Evolutionary conservation across 1,284 basidiomycete species (phyloP), one percentile per base, ranked within the genome.

Genomic region (Apiotrichum akiyoshidainum): DNA sequence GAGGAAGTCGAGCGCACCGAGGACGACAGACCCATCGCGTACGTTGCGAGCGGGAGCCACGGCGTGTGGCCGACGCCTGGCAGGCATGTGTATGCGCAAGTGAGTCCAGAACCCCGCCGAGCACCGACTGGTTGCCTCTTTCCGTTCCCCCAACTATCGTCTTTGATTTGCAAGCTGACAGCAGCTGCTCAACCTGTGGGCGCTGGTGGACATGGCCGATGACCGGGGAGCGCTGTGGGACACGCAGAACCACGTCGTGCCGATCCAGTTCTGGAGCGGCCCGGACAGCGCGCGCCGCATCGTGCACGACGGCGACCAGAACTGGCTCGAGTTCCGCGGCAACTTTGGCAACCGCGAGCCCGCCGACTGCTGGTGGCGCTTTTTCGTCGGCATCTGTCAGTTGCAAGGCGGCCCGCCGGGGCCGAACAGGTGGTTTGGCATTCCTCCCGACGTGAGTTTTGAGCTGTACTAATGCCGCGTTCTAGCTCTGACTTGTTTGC

Each of bases 151-250:
- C 10, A 6, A 7, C 16, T 37, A 10, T 57, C 16, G 16, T 68
- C n/a, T 67, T 70, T 63, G 58, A 59, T 19, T 54, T 74, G 17
- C 59, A 1, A 70, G 73, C 72, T 51, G 68, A 72, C 53, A 39
- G 37, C 53, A 63, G 61, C 54, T 63, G 22, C 58, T 63, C 31
- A 63, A 63, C 39, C 44, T 73, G 11, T 71, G 73, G 69, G 61
- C 66, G 19, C 63, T 78, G 14, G 67, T 72, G 48, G 76, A 78
- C 55, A 51, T 65, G 16, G 73, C 74, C 16, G 73, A 75, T 52
- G 73, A 75, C 55, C 31, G 61, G 1, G 76, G 76, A 1, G 59
- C 73, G 2, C 61, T 75, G 14, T 78, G 76, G 76, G 73, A 77
- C 60, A 73, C 74, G 5, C 64, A 68, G 54, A 64, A 60, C 2